phyloP scores from a whole-genome alignment of 306 rosid genomes.

The Psophocarpus tetragonolobus region DNA sequence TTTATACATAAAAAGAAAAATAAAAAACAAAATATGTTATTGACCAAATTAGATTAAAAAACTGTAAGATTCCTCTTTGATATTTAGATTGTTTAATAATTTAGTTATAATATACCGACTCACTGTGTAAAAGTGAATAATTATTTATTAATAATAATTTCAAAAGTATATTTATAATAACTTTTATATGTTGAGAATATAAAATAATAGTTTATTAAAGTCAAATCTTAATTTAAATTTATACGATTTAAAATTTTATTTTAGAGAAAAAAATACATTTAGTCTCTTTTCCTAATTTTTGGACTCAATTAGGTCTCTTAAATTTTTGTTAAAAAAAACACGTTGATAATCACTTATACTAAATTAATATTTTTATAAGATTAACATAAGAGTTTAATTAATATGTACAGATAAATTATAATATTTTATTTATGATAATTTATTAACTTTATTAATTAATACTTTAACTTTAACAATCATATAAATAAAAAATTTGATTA shows the following conservation, averaged over 20 bases:
- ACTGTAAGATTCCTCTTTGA: neutral
- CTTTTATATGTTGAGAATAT: neutral
- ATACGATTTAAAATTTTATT: neutral
- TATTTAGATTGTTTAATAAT: neutral
- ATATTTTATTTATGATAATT: no score
- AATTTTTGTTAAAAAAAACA: neutral
- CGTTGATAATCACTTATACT: neutral
- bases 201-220: neutral
- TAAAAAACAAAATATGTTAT: neutral
- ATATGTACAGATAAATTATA: no score
- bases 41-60: neutral
- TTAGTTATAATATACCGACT: neutral
- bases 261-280: neutral
- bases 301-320: neutral
- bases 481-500: no score
- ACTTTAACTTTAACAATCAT: no score
- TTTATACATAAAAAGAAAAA: neutral
- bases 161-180: neutral
- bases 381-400: no score
- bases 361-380: no score
- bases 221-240: neutral
- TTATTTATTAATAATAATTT: neutral
- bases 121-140: neutral
- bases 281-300: neutral
- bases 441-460: no score